These are phyloP conservation scores for Neonectria ditissima DNA, from an alignment of 2,329 filamentous ascomycete species.

Conservation along the genomic window DNA sequence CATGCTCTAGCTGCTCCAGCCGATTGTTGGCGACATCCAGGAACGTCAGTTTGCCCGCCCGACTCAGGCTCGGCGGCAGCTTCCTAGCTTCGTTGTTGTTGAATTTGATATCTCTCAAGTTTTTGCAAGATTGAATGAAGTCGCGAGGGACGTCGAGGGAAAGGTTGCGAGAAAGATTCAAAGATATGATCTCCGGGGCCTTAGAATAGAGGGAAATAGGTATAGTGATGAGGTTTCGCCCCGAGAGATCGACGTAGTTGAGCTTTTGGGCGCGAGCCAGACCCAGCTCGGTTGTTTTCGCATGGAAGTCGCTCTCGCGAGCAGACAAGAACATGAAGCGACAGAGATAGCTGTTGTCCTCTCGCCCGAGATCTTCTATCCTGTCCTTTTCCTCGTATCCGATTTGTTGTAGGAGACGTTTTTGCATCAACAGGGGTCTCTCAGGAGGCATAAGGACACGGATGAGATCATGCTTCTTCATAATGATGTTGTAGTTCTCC, in stretches of 20 bases:
- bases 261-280: slow-evolving; percentile 89
- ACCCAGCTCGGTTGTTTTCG: slow-evolving; percentile 77
- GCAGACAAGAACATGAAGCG: slow-evolving; percentile 95
- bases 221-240: slow-evolving; percentile 91
- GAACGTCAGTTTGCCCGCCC: slow-evolving; percentile 85
- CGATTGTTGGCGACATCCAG: slow-evolving; percentile 96
- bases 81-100: slow-evolving; percentile 92
- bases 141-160: slow-evolving; percentile 94
- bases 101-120: slow-evolving; percentile 94
- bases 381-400: slow-evolving; percentile 89
- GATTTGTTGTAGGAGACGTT: slow-evolving; percentile 88
- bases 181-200: slow-evolving; percentile 89
- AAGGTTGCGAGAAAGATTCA: slow-evolving; percentile 93
- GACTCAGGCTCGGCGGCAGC: slow-evolving; percentile 84
- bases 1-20: slow-evolving; percentile 86
- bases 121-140: slow-evolving; percentile 93
- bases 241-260: slow-evolving; percentile 92
- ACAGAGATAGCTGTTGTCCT: slow-evolving; percentile 97
- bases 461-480: slow-evolving; percentile 91
- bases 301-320: slow-evolving; percentile 84
- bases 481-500: slow-evolving; percentile 94
- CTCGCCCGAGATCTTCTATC: slow-evolving; percentile 92
- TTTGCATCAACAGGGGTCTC: slow-evolving; percentile 90
- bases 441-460: slow-evolving; percentile 83
- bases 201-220: slow-evolving; percentile 94